phyloP scores from a whole-genome alignment of 2,329 filamentous ascomycete genomes.

The Fusarium compactum region DNA sequence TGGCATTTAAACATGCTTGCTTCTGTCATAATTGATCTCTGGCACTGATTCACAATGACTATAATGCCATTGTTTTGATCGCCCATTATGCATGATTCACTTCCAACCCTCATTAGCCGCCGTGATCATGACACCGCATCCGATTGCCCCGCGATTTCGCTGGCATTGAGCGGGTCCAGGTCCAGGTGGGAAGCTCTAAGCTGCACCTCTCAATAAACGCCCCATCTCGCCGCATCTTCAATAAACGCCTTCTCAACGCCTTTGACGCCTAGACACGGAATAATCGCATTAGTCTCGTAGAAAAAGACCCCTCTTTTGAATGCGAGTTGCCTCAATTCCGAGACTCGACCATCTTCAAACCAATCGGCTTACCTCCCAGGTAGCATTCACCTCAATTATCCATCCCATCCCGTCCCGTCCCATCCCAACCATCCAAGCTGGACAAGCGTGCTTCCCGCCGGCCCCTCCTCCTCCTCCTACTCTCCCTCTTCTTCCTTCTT shows the following conservation, averaged over 20 bases:
- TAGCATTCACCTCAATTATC: slow-evolving; percentile 12
- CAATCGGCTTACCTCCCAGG: slow-evolving; percentile 40
- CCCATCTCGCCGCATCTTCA: slow-evolving; percentile 35
- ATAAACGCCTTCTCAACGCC: slow-evolving; percentile 29
- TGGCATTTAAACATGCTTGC: neutral
- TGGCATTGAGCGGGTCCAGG: slow-evolving; percentile 18
- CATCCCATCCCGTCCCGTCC: neutral
- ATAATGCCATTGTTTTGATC: slow-evolving; percentile 3
- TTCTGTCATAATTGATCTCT: neutral
- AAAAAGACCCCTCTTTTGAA: slow-evolving; percentile 40
- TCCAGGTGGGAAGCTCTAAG: slow-evolving; percentile 36
- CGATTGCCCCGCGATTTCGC: slow-evolving; percentile 44
- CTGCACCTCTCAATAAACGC: slow-evolving; percentile 30
- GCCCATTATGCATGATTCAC: slow-evolving; percentile 9
- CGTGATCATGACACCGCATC: slow-evolving; percentile 34
- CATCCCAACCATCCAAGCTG: slow-evolving; percentile 44
- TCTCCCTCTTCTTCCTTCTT: slow-evolving; percentile 68
- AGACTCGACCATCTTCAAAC: slow-evolving; percentile 12
- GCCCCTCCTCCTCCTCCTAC: slow-evolving; percentile 52
- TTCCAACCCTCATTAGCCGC: slow-evolving; percentile 8
- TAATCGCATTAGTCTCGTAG: slow-evolving; percentile 15
- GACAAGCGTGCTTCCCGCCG: slow-evolving; percentile 45
- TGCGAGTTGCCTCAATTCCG: slow-evolving; percentile 16
- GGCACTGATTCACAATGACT: neutral
- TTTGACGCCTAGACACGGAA: slow-evolving; percentile 22